These are phyloP conservation scores for Hypoxylon sp. DNA, from an alignment of 2,329 filamentous ascomycete species.

Conservation along the genomic window DNA sequence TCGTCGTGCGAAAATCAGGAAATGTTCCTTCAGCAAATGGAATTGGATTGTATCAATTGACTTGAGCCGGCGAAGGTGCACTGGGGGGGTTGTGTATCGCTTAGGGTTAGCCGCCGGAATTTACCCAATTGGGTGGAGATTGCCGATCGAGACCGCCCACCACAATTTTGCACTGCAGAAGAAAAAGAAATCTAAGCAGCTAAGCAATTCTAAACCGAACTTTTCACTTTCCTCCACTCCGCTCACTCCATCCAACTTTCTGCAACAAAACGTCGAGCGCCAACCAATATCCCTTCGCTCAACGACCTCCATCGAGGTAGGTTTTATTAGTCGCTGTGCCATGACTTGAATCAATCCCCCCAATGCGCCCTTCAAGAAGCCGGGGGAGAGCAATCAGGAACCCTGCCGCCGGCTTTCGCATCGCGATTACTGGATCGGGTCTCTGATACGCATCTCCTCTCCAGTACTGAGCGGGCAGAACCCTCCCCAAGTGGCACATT, in stretches of 20 bases:
- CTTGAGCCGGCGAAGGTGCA: slow-evolving; percentile 36
- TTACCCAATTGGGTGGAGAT: slow-evolving; percentile 47
- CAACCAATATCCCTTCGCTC: slow-evolving; percentile 38
- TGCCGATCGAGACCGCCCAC: slow-evolving; percentile 22
- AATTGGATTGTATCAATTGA: slow-evolving; percentile 48
- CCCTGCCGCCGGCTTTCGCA: slow-evolving; percentile 36
- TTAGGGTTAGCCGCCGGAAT: slow-evolving; percentile 51
- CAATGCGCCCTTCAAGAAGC: slow-evolving; percentile 62
- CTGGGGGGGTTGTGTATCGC: slow-evolving; percentile 46
- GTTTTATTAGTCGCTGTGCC: slow-evolving; percentile 52
- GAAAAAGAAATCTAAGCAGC: slow-evolving; percentile 17
- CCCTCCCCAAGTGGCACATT: slow-evolving; percentile 65
- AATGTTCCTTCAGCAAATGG: slow-evolving; percentile 38
- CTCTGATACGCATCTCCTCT: slow-evolving; percentile 73
- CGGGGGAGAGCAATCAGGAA: slow-evolving; percentile 72
- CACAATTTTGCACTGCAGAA: slow-evolving; percentile 38
- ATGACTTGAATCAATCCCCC: slow-evolving; percentile 52
- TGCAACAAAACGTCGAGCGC: slow-evolving; percentile 48
- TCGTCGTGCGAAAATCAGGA: slow-evolving; percentile 42
- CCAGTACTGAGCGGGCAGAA: slow-evolving; percentile 77
- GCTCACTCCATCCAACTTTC: slow-evolving; percentile 33
- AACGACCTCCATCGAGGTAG: slow-evolving; percentile 58
- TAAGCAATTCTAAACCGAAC: slow-evolving; percentile 4
- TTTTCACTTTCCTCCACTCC: slow-evolving; percentile 48
- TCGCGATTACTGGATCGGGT: slow-evolving; percentile 43